Evolutionary conservation across 2,329 filamentous ascomycete species (phyloP).

Genomic region (Beauveria scarabaeidicola): DNA sequence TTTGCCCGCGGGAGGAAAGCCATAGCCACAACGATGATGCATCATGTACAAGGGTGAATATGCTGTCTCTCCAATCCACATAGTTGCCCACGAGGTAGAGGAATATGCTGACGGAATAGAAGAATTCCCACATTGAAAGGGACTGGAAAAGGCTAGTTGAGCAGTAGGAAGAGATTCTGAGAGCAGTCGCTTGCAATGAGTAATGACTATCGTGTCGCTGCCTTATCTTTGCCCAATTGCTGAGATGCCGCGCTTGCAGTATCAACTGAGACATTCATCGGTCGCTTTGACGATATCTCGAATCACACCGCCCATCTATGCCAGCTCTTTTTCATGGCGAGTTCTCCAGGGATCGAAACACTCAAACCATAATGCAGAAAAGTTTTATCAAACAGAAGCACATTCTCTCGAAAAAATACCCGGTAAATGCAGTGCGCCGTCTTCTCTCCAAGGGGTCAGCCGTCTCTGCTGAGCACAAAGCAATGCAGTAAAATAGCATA

Average conservation of each 20-base stretch:
- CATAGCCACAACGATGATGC: constrained; percentile 1
- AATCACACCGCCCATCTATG: not conserved
- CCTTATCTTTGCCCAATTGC: not conserved
- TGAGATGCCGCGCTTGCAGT: not conserved
- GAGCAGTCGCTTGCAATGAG: not conserved
- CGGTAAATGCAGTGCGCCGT: too few relatives aligned
- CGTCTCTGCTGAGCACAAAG: too few relatives aligned
- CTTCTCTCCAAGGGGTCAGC: too few relatives aligned
- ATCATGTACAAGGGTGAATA: constrained; percentile 2
- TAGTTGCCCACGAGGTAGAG: constrained; percentile 9
- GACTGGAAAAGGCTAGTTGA: not conserved
- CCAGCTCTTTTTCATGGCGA: not conserved
- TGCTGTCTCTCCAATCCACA: constrained; percentile 9
- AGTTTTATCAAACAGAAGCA: too few relatives aligned
- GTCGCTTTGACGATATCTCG: not conserved
- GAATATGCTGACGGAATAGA: constrained; percentile 4
- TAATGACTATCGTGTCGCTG: not conserved
- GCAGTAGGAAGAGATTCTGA: not conserved
- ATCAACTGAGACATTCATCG: constrained; percentile 1
- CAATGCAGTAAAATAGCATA: too few relatives aligned
- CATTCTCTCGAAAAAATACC: too few relatives aligned
- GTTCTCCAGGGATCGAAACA: too few relatives aligned
- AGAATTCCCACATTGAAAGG: constrained; percentile 1
- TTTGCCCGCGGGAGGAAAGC: not conserved
- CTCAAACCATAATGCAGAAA: too few relatives aligned